phyloP scores from a whole-genome alignment of 352 stramenopile genomes.

The Pythium utonaiense region DNA sequence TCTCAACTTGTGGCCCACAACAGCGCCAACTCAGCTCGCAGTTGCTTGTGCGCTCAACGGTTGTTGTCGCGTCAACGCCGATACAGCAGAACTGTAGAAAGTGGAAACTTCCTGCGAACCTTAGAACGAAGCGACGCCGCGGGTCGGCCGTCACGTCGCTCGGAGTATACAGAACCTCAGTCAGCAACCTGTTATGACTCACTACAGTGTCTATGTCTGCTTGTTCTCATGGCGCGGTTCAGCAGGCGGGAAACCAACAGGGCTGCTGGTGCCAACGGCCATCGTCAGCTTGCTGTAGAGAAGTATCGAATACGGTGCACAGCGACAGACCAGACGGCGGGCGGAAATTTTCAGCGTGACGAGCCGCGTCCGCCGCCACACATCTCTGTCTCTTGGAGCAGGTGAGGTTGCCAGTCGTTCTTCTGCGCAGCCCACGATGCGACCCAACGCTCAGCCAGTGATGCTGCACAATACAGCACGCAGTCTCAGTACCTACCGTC shows the following conservation, averaged over 20 bases:
- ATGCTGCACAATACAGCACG: not conserved
- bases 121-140: not conserved
- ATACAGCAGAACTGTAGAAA: not conserved
- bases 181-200: not conserved
- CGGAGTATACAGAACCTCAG: too few relatives aligned
- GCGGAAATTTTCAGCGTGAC: slow-evolving; percentile 30
- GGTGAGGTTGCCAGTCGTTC: not conserved
- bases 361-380: slow-evolving; percentile 10
- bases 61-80: not conserved
- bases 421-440: not conserved
- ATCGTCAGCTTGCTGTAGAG: not conserved
- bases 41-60: slow-evolving; percentile 7
- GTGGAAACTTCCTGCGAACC: not conserved
- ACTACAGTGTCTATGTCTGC: not conserved
- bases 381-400: not conserved
- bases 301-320: not conserved
- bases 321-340: slow-evolving; percentile 14
- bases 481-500: not conserved
- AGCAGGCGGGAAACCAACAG: not conserved
- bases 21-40: slow-evolving; percentile 20
- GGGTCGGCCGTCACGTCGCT: not conserved
- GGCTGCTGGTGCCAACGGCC: not conserved
- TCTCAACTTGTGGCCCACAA: slow-evolving; percentile 27
- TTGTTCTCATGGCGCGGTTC: not conserved
- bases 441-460: not conserved